Evolutionary conservation across 2,329 filamentous ascomycete genomes (phyloP), one percentile per base, ranked within the genome.

Genomic region (Thielaviopsis punctulata): DNA sequence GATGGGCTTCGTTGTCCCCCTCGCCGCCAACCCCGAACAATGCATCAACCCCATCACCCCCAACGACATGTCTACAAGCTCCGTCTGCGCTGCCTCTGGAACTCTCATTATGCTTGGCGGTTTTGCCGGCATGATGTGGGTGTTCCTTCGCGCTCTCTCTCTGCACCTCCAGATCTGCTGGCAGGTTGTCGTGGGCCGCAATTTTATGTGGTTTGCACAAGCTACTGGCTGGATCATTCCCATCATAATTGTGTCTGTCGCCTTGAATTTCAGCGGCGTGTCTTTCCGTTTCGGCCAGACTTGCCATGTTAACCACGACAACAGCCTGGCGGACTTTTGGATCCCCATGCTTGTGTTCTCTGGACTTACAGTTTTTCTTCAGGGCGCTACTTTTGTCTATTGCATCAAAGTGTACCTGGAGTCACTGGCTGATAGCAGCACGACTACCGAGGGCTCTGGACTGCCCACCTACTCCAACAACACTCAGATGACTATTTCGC

Each of bases 151-250:
- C 57, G 85, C 90, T 0, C 69, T 96, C 30, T 94, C 88, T 4
- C 82, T 98, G 60, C 92, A 98, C 66, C 79, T 98, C 23, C 92
- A 96, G 66, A 95, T 98, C 58, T 95, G 89, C 71, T 98, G 92
- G 92, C 88, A 96, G 65, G 75, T 93, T 30, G 80, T 90, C 7
- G 85, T 94, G 3, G 92, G 92, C 39, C 77, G 80, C 45, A 84
- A 76, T 60, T 96, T 95, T 66, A 95, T 95, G 79, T 87, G 86
- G 71, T 76, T 78, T 58, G 81, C 90, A 2, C 80, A 95, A 61
- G 73, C 76, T 15, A 69, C 81, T 8, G 92, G 92, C 56, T 95
- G 90, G 85, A 84, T 84, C 18, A 74, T 96, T 45, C 87, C 89
- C 2, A 73, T 81, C 22, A 67, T 87, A 19, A 85, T 86, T 33